These are phyloP conservation scores for Chlamydomonas incerta DNA, from an alignment of 139 green algal species.

Conservation along the genomic window DNA sequence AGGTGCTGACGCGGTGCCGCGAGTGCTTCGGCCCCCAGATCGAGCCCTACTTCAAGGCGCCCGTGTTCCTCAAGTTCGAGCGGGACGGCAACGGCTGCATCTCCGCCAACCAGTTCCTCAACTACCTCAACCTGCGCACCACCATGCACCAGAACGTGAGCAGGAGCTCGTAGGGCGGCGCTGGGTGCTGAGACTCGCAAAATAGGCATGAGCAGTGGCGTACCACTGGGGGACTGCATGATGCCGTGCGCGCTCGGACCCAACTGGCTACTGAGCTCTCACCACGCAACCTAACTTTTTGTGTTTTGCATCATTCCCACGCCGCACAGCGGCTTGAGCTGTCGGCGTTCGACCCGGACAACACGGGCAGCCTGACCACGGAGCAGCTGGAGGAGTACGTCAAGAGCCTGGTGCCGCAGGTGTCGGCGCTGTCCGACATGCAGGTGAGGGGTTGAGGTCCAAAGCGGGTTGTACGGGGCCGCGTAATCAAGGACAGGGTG, in stretches of 20 bases:
- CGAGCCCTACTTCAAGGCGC: slow-evolving; percentile 69
- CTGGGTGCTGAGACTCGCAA: too few relatives aligned
- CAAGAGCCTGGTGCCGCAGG: slow-evolving; percentile 38
- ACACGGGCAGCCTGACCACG: slow-evolving; percentile 59
- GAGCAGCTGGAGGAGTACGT: slow-evolving; percentile 72
- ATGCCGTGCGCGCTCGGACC: too few relatives aligned
- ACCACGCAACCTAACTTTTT: too few relatives aligned
- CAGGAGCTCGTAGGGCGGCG: neutral
- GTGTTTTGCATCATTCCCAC: neutral
- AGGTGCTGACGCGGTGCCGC: slow-evolving; percentile 62
- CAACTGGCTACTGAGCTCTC: too few relatives aligned
- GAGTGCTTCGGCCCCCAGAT: slow-evolving; percentile 58
- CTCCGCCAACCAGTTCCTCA: slow-evolving; percentile 59
- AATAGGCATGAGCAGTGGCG: too few relatives aligned
- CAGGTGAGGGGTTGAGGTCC: slow-evolving; percentile 32
- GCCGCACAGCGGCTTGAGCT: slow-evolving; percentile 67
- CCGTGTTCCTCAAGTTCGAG: slow-evolving; percentile 69
- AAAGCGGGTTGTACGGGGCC: too few relatives aligned
- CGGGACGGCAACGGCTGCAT: slow-evolving; percentile 69
- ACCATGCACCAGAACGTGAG: slow-evolving; percentile 58
- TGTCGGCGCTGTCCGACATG: slow-evolving; percentile 55
- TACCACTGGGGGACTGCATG: too few relatives aligned
- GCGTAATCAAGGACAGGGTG: too few relatives aligned
- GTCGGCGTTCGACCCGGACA: slow-evolving; percentile 57
- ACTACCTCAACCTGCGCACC: slow-evolving; percentile 66